Conservation (phyloP, 768 basidiomycete species). For the Coprinellus micaceus region DNA sequence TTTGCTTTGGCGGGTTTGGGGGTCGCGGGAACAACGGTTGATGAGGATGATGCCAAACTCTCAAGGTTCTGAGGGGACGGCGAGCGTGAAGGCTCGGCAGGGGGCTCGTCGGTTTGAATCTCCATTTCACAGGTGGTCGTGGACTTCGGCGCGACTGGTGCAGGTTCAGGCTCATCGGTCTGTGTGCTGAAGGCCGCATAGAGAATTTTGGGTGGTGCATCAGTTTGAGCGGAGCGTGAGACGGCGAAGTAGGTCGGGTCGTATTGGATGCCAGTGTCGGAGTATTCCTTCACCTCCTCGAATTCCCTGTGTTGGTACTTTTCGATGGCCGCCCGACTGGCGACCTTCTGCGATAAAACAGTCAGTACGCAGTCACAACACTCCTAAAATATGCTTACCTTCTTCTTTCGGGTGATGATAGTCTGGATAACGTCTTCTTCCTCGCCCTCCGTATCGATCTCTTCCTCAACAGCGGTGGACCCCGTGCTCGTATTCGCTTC, state of each 20-base stretch:
- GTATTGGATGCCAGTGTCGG: slow-evolving; percentile 70
- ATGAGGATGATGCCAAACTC: slow-evolving; percentile 67
- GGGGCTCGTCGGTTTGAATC: slow-evolving; percentile 58
- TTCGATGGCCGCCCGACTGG: slow-evolving; percentile 41
- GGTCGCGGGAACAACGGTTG: slow-evolving; percentile 68
- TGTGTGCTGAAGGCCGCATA: slow-evolving; percentile 51
- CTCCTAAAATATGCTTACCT: slow-evolving; percentile 38
- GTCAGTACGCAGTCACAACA: background rate
- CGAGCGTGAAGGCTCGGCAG: slow-evolving; percentile 36
- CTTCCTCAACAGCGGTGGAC: slow-evolving; percentile 36
- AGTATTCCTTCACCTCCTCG: slow-evolving; percentile 72
- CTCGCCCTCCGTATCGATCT: slow-evolving; percentile 61
- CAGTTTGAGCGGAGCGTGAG: slow-evolving; percentile 55
- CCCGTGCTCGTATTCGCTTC: slow-evolving; percentile 24
- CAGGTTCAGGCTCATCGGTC: slow-evolving; percentile 42
- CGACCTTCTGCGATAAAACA: slow-evolving; percentile 54
- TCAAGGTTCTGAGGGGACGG: slow-evolving; percentile 43
- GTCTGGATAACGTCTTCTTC: slow-evolving; percentile 78
- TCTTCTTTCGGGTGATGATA: slow-evolving; percentile 81
- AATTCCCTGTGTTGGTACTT: slow-evolving; percentile 29
- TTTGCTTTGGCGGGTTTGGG: slow-evolving; percentile 43
- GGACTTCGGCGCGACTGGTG: slow-evolving; percentile 29
- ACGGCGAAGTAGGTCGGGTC: slow-evolving; percentile 51
- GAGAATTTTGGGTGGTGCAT: slow-evolving; percentile 48
- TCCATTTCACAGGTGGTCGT: slow-evolving; percentile 44